phyloP scores from a whole-genome alignment of 140 eudicot species.

The Flaveria floridana region DNA sequence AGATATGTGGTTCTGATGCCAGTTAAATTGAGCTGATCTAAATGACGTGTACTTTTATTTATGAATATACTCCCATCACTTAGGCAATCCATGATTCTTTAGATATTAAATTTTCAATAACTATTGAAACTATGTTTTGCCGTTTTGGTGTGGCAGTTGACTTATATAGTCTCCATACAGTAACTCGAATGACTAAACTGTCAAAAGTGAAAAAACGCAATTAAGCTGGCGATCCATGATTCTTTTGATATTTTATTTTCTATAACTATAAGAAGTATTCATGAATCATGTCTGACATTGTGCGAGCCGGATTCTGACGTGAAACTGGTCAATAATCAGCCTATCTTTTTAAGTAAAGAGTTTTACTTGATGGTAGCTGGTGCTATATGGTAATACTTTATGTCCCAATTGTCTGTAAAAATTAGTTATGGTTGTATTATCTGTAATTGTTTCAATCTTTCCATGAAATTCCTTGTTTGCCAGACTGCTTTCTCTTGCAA shows the following conservation, averaged over 20 bases:
- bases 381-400: neutral
- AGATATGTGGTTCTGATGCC: neutral
- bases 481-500: conserved; percentile 8
- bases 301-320: neutral
- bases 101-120: neutral
- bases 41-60: neutral
- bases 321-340: conserved; percentile 16
- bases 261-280: neutral
- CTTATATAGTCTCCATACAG: neutral
- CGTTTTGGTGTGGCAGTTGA: neutral
- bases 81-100: neutral
- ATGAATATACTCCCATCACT: conserved; percentile 10
- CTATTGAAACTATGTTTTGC: neutral
- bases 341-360: neutral
- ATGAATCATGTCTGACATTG: conserved; percentile 16
- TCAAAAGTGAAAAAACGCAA: neutral
- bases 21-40: neutral
- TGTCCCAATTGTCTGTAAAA: neutral
- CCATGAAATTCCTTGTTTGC: neutral
- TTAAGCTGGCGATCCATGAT: neutral
- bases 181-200: neutral
- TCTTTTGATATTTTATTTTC: neutral
- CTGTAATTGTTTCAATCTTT: neutral
- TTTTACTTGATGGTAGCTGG: neutral
- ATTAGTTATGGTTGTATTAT: neutral